A percentile compares a stretch with the other conserved stretches of the same genome.
phyloP scores from a whole-genome alignment of 2,329 filamentous ascomycete genomes.

The Didymella pinodella region DNA sequence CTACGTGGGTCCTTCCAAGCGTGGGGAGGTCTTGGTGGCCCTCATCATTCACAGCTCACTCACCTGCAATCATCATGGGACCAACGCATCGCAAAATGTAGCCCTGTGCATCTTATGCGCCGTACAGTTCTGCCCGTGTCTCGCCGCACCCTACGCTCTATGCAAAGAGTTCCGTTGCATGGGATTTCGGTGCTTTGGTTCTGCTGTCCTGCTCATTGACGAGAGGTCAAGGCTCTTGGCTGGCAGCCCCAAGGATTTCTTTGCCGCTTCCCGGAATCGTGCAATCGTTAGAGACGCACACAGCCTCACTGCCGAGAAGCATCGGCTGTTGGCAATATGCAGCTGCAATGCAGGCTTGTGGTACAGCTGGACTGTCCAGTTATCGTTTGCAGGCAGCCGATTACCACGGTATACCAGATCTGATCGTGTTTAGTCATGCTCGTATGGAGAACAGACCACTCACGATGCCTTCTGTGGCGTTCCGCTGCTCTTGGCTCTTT shows the following conservation, averaged over 20 bases:
- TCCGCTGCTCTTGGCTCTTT: slow-evolving; percentile 14
- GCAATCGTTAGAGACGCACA: slow-evolving; percentile 24
- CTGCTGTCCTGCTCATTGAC: slow-evolving; percentile 20
- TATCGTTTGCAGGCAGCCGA: slow-evolving; percentile 4
- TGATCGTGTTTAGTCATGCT: slow-evolving; percentile 10
- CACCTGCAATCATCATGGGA: slow-evolving; percentile 20
- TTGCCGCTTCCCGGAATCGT: slow-evolving; percentile 34
- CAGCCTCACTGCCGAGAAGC: slow-evolving; percentile 44
- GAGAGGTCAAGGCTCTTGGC: slow-evolving; percentile 45
- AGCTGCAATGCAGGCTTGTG: slow-evolving; percentile 11
- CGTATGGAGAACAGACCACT: slow-evolving; percentile 1
- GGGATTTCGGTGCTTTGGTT: slow-evolving; percentile 11
- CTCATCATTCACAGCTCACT: slow-evolving; percentile 32
- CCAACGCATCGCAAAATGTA: slow-evolving; percentile 8
- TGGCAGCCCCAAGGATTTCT: slow-evolving; percentile 41
- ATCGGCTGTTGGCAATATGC: slow-evolving; percentile 33
- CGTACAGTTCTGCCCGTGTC: slow-evolving; percentile 15
- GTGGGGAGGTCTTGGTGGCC: slow-evolving; percentile 26
- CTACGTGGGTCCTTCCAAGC: slow-evolving; percentile 42
- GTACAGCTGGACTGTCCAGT: slow-evolving; percentile 1
- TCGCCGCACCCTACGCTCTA: slow-evolving; percentile 9
- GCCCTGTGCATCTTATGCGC: slow-evolving; percentile 18
- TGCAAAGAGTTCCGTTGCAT: slow-evolving; percentile 7
- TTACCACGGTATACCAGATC: slow-evolving; percentile 6
- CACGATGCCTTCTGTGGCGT: slow-evolving; percentile 5